Percentiles rank a stretch among this genome's conserved stretches.
phyloP scores from a whole-genome alignment of 139 green algal species.

The Chlorella sp. region DNA sequence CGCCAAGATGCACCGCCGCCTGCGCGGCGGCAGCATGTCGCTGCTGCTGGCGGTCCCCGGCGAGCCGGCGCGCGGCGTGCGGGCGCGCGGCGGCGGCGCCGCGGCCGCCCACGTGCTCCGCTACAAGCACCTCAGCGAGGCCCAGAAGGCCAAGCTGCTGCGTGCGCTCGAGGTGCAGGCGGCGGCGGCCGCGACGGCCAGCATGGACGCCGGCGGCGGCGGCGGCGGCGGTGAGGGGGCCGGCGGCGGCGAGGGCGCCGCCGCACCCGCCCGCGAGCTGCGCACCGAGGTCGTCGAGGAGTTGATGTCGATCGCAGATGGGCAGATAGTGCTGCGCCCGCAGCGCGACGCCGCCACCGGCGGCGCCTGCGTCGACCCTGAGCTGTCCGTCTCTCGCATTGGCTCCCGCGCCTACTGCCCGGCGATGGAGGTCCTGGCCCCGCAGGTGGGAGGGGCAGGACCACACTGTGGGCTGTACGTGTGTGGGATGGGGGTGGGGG shows the following conservation, averaged over 20 bases:
- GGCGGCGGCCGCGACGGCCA: too few relatives aligned
- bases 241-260: conserved; percentile 1
- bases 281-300: conserved; percentile 78
- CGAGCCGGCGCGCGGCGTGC: conserved; percentile 56
- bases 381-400: conserved; percentile 75
- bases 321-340: conserved; percentile 65
- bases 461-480: too few relatives aligned
- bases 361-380: conserved; percentile 49
- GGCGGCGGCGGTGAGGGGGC: not conserved
- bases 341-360: conserved; percentile 25
- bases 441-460: conserved; percentile 34
- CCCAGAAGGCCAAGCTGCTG: conserved; percentile 75
- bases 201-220: too few relatives aligned
- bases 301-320: conserved; percentile 92
- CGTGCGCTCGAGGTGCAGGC: conserved; percentile 46
- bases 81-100: not conserved
- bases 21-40: conserved; percentile 75
- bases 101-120: conserved; percentile 41
- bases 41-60: conserved; percentile 77
- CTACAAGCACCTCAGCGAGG: conserved; percentile 71
- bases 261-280: conserved; percentile 28
- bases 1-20: conserved; percentile 69
- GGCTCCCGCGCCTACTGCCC: conserved; percentile 69
- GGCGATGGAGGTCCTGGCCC: conserved; percentile 66
- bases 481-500: not conserved